Percentiles rank a stretch among this genome's conserved stretches.
Conservation (phyloP, 164 flowering plant species). For the Aristolochia fimbriata region DNA sequence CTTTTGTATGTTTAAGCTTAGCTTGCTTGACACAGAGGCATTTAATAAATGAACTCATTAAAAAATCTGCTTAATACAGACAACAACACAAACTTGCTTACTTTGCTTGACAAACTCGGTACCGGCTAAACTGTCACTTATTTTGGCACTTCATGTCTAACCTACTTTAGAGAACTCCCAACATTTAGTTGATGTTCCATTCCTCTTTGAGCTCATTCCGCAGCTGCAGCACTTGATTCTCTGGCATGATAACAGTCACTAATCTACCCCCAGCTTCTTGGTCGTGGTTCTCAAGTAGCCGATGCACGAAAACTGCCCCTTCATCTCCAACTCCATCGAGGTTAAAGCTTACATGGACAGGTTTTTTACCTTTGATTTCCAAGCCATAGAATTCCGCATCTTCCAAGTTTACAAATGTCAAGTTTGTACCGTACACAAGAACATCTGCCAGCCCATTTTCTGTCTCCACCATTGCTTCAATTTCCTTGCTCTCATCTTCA, state of each 20-base stretch:
- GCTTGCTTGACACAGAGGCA: not conserved
- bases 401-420: constrained; percentile 61
- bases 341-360: constrained; percentile 31
- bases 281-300: constrained; percentile 16
- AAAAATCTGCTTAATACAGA: not conserved
- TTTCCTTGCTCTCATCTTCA: constrained; percentile 19
- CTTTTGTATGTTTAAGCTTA: too few species aligned
- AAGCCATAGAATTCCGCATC: constrained; percentile 39
- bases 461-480: constrained; percentile 26
- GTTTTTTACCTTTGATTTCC: constrained; percentile 38
- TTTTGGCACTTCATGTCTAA: not conserved
- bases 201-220: constrained; percentile 26
- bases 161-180: not conserved
- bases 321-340: constrained; percentile 59
- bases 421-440: constrained; percentile 46
- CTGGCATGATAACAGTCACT: constrained; percentile 37
- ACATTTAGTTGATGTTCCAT: constrained; percentile 24
- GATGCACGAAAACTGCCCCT: constrained; percentile 61
- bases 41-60: not conserved
- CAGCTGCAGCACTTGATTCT: constrained; percentile 25
- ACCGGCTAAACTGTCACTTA: not conserved
- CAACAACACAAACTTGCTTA: not conserved
- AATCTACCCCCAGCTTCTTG: constrained; percentile 19
- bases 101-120: not conserved
- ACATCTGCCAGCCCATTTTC: constrained; percentile 33